Evolutionary conservation across 169 alveolate species (phyloP).

Genomic region (Plasmodium fragile): DNA sequence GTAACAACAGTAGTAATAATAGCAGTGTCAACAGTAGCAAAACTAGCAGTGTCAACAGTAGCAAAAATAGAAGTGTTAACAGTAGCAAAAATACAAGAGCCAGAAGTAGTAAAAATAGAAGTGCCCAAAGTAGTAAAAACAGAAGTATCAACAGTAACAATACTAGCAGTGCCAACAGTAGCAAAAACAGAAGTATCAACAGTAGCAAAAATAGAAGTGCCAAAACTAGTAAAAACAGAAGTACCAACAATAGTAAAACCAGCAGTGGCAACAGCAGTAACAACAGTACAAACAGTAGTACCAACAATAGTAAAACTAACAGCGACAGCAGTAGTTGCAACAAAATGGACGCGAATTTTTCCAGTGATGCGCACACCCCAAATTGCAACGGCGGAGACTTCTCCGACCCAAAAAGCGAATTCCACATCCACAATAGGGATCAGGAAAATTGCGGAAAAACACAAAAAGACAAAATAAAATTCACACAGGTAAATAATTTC

Average conservation of each 20-base stretch:
- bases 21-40: neutral
- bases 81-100: neutral
- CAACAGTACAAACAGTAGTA: neutral
- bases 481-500: constrained; percentile 20
- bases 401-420: constrained; percentile 16
- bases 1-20: neutral
- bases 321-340: neutral
- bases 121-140: neutral
- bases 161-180: neutral
- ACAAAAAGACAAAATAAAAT: constrained; percentile 23
- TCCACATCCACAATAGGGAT: constrained; percentile 9
- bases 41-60: neutral
- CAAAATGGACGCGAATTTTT: neutral
- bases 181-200: neutral
- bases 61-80: neutral
- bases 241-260: neutral
- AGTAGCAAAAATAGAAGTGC: neutral
- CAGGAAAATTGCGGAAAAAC: constrained; percentile 13
- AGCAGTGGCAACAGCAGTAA: neutral
- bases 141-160: neutral
- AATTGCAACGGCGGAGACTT: constrained; percentile 10
- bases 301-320: neutral
- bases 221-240: neutral
- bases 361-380: neutral
- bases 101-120: neutral